Evolutionary conservation across 371 early-diverging fungal genomes (phyloP), one percentile per base, ranked within the genome.

Genomic region (Gilbertella persicaria): DNA sequence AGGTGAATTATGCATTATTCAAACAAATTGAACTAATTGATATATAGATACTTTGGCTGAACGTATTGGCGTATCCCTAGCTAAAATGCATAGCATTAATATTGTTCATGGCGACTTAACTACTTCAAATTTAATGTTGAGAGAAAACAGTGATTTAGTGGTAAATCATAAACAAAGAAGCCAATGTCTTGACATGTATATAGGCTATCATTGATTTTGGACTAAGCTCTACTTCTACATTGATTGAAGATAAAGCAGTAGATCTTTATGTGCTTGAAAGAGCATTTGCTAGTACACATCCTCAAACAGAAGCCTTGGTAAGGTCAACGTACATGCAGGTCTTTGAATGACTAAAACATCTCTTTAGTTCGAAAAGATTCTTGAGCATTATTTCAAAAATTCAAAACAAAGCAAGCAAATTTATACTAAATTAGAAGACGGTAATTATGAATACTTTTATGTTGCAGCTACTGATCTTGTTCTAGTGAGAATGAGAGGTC

Each of bases 181-280:
- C 9, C 8, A 36, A 14, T 44, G 20, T 9, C 37, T 42, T 26
- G 16, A 45, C 6, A 45, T 49, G 23, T 8, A 12, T 42, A 12
- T 38, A 80, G 70, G 86, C 82, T 19, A 60, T 97, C 43, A 98
- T 99, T 53, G 99, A 99, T 80, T 99, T 99, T 83, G 99, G 99
- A 1, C 70, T 99, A 45, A 91, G 95, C 57, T 93, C 84, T 62
- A 77, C 86, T 21, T 93, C 96, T 10, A 62, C 64, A 3, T 76
- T 95, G 62, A 68, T 75, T n/a, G 99, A 99, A 67, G 99, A 99
- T 73, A 98, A 98, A 73, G 99, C 97, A 16, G 99, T 99, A 1
- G 99, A 99, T 80, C 78, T 99, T 26, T 99, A 99, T 75, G 97
- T 99, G 5, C 88, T 99, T 28, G 99, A 99, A 71, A 85, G 95